Percentiles rank a stretch among this genome's conserved stretches.
Evolutionary conservation across 1,284 basidiomycete genomes (phyloP).

Genomic region (Apiotrichum akiyoshidainum): DNA sequence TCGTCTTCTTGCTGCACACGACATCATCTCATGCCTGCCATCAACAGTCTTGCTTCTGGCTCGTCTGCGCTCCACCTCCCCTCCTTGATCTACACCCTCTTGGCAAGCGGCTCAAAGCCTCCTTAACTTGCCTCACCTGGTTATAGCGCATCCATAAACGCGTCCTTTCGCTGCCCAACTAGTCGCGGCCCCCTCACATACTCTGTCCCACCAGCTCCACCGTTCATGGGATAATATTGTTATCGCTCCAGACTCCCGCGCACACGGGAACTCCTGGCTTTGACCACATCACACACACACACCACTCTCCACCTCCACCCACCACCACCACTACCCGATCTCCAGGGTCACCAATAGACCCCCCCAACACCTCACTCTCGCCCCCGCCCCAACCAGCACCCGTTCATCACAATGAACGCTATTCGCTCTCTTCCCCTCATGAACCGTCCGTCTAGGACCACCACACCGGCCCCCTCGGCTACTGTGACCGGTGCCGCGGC

Average conservation of each 20-base stretch:
- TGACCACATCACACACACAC: constrained; percentile 1
- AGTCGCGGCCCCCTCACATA: constrained; percentile 9
- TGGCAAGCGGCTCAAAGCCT: constrained; percentile 47
- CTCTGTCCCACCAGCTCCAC: constrained; percentile 1
- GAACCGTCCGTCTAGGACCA: constrained; percentile 48
- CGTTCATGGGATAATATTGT: constrained; percentile 30
- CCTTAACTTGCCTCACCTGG: constrained; percentile 42
- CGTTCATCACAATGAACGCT: constrained; percentile 43
- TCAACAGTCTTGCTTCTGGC: constrained; percentile 36
- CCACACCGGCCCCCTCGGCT: constrained; percentile 44
- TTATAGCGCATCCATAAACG: constrained; percentile 2
- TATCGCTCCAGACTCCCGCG: constrained; percentile 10
- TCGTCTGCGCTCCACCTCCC: constrained; percentile 43
- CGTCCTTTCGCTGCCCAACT: constrained; percentile 9
- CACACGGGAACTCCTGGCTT: constrained; percentile 10
- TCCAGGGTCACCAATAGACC: constrained; percentile 5
- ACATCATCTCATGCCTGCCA: not conserved
- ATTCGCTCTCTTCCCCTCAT: constrained; percentile 50
- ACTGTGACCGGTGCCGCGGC: constrained; percentile 16
- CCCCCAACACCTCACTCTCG: constrained; percentile 1
- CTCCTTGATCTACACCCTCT: constrained; percentile 44
- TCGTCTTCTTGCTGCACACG: not conserved
- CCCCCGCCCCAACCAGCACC: not conserved
- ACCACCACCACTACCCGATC: not conserved
- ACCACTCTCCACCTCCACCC: constrained; percentile 5